These are phyloP conservation scores for Cadophora sp. DNA, from an alignment of 2,329 filamentous ascomycete species.

Conservation along the genomic window DNA sequence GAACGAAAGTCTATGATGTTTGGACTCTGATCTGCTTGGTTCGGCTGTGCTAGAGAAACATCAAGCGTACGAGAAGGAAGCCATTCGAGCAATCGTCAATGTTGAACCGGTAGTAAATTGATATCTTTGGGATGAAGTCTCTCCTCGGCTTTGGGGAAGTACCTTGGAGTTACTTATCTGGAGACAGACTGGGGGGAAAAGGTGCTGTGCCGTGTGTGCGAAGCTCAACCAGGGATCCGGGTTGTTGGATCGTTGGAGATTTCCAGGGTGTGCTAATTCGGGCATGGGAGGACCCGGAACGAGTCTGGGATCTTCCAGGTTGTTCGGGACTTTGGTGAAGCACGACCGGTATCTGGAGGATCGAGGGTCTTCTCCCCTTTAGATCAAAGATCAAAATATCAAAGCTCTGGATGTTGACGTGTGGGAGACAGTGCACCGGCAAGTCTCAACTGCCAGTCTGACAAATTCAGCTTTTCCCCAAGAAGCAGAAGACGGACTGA, in stretches of 20 bases:
- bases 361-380: background rate
- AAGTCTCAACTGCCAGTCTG: background rate
- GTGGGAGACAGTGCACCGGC: background rate
- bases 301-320: conserved; percentile 2
- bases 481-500: background rate
- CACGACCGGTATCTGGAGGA: conserved; percentile 8
- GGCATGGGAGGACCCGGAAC: conserved; percentile 2
- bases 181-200: background rate
- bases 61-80: conserved; percentile 16
- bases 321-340: conserved; percentile 12
- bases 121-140: conserved; percentile 26
- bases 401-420: background rate
- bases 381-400: background rate
- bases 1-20: background rate
- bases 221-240: conserved; percentile 20
- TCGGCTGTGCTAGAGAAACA: conserved; percentile 22
- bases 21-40: conserved; percentile 11
- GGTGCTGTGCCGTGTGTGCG: conserved; percentile 19
- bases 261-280: conserved; percentile 17
- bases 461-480: background rate
- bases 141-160: background rate
- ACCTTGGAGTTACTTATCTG: conserved; percentile 13
- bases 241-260: background rate
- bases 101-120: conserved; percentile 35
- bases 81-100: conserved; percentile 16